A percentile compares a stretch with the other conserved stretches of the same genome.
These are phyloP conservation scores for Anisodus acutangulus DNA, from an alignment of 257 asterid genomes.

Conservation along the genomic window DNA sequence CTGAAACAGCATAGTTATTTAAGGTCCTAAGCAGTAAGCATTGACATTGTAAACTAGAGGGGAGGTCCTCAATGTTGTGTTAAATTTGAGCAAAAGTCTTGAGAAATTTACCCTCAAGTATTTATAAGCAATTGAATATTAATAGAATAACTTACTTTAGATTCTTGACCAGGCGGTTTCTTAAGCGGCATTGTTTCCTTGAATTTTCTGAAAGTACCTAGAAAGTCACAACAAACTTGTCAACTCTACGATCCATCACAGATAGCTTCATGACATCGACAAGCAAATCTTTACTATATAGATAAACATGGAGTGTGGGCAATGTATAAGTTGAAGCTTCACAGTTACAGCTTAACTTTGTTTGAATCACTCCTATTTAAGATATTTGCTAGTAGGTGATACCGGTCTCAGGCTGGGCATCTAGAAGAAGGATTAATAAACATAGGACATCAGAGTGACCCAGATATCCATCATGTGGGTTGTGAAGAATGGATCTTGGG, in stretches of 20 bases:
- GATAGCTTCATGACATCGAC: not conserved
- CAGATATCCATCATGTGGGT: not conserved
- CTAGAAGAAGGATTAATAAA: not conserved
- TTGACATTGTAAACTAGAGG: not conserved
- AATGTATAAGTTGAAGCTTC: not conserved
- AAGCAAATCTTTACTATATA: not conserved
- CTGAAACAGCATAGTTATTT: not conserved
- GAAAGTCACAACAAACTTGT: slow-evolving; percentile 17
- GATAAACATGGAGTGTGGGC: not conserved
- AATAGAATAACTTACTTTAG: slow-evolving; percentile 54
- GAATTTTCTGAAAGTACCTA: slow-evolving; percentile 93
- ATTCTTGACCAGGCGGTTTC: slow-evolving; percentile 51
- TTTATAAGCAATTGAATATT: slow-evolving; percentile 3
- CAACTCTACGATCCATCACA: slow-evolving; percentile 9
- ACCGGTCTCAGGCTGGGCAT: not conserved
- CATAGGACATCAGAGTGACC: not conserved
- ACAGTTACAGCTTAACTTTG: not conserved
- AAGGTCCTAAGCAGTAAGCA: not conserved
- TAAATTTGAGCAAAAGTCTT: not conserved
- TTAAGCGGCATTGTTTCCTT: slow-evolving; percentile 77
- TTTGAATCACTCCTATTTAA: not conserved
- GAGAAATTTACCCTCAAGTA: not conserved
- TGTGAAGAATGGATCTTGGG: not conserved
- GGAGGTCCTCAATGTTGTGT: not conserved
- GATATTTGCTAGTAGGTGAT: not conserved